phyloP scores from a whole-genome alignment of 768 basidiomycete genomes.

The Serpula lacrymans region DNA sequence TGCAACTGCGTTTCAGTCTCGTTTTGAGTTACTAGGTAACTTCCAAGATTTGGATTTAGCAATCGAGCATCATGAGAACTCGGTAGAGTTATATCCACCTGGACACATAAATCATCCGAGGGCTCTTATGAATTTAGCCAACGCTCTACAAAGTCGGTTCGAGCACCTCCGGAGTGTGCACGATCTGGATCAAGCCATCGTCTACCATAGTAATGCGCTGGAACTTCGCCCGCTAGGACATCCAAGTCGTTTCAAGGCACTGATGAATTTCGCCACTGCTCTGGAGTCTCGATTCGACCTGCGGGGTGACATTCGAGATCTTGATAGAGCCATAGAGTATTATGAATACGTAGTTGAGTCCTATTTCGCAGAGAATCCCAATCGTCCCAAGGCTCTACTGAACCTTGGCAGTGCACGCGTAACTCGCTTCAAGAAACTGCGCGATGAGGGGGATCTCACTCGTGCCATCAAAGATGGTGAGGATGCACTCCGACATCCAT shows the following conservation, averaged over 20 bases:
- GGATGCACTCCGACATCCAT: too few species aligned
- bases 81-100: constrained; percentile 2
- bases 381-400: too few species aligned
- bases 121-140: constrained; percentile 13
- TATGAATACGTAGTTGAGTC: too few species aligned
- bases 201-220: constrained; percentile 8
- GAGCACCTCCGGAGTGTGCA: constrained; percentile 3
- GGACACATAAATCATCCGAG: constrained; percentile 2
- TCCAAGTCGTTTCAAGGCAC: constrained; percentile 5
- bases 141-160: constrained; percentile 11
- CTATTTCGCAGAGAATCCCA: too few species aligned
- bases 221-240: constrained; percentile 11
- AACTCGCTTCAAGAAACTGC: too few species aligned
- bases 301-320: neutral
- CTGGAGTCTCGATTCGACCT: constrained; percentile 3
- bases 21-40: constrained; percentile 11
- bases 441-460: too few species aligned
- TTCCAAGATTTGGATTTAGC: constrained; percentile 14
- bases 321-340: too few species aligned
- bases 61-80: constrained; percentile 6
- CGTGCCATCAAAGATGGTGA: too few species aligned
- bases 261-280: constrained; percentile 7
- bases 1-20: constrained; percentile 5
- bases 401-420: too few species aligned
- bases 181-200: constrained; percentile 14